Conservation (phyloP, 2,329 filamentous ascomycete species). For the Delphinella strobiligena region DNA sequence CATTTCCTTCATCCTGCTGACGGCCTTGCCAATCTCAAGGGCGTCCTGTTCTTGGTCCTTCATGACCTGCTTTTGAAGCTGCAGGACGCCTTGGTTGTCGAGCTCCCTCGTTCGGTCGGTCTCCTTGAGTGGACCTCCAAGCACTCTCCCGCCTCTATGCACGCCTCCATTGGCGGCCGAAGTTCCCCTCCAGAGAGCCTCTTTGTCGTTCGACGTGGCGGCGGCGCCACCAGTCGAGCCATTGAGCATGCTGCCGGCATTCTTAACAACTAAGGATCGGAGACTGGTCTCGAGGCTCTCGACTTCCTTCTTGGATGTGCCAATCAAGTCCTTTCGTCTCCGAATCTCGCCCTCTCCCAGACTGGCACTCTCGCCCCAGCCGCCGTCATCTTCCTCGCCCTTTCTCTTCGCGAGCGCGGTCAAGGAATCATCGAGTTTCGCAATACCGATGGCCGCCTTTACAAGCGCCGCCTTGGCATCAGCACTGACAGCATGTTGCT, state of each 20-base stretch:
- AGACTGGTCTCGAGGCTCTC: conserved; percentile 65
- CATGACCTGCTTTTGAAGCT: conserved; percentile 64
- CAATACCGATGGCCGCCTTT: conserved; percentile 52
- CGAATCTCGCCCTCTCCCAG: conserved; percentile 66
- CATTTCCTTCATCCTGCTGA: conserved; percentile 65
- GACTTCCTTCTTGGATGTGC: conserved; percentile 57
- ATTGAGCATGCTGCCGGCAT: conserved; percentile 17
- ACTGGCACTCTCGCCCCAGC: conserved; percentile 29
- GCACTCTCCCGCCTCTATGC: conserved; percentile 46
- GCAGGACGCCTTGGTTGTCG: conserved; percentile 62
- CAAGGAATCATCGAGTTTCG: conserved; percentile 54
- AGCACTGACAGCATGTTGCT: conserved; percentile 48
- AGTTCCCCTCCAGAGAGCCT: conserved; percentile 21
- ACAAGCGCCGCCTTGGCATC: conserved; percentile 66
- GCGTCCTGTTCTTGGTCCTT: conserved; percentile 63
- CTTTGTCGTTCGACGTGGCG: conserved; percentile 23
- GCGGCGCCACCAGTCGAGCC: conserved; percentile 21
- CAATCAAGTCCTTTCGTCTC: conserved; percentile 57
- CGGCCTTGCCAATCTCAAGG: conserved; percentile 53
- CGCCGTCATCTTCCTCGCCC: conserved; percentile 24
- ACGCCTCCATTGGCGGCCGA: conserved; percentile 10
- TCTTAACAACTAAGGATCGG: conserved; percentile 47
- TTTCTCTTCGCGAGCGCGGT: conserved; percentile 34
- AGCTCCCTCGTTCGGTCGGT: conserved; percentile 65
- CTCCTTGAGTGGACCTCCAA: conserved; percentile 57